phyloP scores from a whole-genome alignment of 108 stramenopile genomes.

The Schizochytrium sp. region DNA sequence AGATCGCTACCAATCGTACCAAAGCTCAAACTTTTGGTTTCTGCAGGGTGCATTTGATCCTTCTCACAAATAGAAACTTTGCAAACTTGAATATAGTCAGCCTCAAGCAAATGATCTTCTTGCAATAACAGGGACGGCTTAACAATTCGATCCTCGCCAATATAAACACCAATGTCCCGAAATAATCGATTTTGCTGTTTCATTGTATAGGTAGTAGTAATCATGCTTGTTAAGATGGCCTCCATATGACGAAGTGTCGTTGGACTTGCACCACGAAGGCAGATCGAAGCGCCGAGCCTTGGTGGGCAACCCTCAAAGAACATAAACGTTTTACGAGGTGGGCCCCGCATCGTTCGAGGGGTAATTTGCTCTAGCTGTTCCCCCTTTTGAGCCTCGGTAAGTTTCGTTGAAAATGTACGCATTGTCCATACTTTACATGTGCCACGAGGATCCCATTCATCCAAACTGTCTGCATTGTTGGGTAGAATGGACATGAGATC shows the following conservation, averaged over 20 bases:
- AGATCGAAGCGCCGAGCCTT: slow-evolving; percentile 32
- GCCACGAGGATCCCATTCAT: slow-evolving; percentile 35
- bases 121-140: background rate
- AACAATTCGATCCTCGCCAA: slow-evolving; percentile 17
- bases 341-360: background rate
- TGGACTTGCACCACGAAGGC: slow-evolving; percentile 7
- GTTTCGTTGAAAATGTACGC: slow-evolving; percentile 48
- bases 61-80: slow-evolving; percentile 42
- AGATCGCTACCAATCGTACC: slow-evolving; percentile 60
- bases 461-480: background rate
- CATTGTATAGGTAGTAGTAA: slow-evolving; percentile 43
- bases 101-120: slow-evolving; percentile 18
- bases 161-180: slow-evolving; percentile 13
- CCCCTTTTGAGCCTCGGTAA: slow-evolving; percentile 50
- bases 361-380: slow-evolving; percentile 16
- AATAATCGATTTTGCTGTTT: slow-evolving; percentile 11
- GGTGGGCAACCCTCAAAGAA: slow-evolving; percentile 50
- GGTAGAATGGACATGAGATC: slow-evolving; percentile 25
- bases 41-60: slow-evolving; percentile 17
- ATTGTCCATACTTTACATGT: slow-evolving; percentile 32
- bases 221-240: slow-evolving; percentile 29
- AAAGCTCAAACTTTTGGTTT: background rate
- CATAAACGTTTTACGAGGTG: slow-evolving; percentile 29
- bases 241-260: slow-evolving; percentile 48
- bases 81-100: slow-evolving; percentile 1